Evolutionary conservation across 768 basidiomycete genomes (phyloP).

Genomic region (Boletus sp.): DNA sequence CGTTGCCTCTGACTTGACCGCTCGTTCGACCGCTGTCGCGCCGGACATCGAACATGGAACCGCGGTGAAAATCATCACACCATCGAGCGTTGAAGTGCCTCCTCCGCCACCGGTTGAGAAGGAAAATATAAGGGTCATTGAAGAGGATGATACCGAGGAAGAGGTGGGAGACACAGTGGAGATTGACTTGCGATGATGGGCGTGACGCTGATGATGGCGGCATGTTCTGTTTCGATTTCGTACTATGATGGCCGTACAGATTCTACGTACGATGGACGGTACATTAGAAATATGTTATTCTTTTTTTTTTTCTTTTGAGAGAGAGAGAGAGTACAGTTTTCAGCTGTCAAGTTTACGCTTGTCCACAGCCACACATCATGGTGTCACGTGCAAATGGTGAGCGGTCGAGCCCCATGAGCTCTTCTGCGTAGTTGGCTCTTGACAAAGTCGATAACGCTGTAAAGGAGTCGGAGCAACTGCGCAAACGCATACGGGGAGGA

Average conservation of each 20-base stretch:
- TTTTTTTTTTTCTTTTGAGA: background rate
- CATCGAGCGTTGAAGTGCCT: constrained; percentile 70
- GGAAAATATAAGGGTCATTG: constrained; percentile 43
- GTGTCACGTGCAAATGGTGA: constrained; percentile 12
- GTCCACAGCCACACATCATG: constrained; percentile 4
- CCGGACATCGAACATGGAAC: constrained; percentile 7
- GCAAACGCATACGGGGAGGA: background rate
- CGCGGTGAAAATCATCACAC: constrained; percentile 43
- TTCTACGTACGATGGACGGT: background rate
- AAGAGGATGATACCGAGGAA: constrained; percentile 61
- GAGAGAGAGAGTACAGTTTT: no score
- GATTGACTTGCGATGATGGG: constrained; percentile 49
- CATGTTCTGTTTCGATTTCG: background rate
- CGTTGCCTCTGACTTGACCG: constrained; percentile 21
- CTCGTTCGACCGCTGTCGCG: background rate
- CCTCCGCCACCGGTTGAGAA: constrained; percentile 79
- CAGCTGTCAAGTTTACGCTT: no score
- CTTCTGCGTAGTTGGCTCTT: background rate
- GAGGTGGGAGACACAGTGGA: constrained; percentile 80
- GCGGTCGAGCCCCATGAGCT: background rate
- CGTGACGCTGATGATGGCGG: background rate
- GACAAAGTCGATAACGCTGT: background rate
- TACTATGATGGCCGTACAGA: background rate
- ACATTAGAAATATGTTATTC: constrained; percentile 11
- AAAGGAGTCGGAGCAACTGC: background rate